These are phyloP conservation scores for Daldinia bambusicola DNA, from an alignment of 495 filamentous ascomycete species.

Conservation along the genomic window DNA sequence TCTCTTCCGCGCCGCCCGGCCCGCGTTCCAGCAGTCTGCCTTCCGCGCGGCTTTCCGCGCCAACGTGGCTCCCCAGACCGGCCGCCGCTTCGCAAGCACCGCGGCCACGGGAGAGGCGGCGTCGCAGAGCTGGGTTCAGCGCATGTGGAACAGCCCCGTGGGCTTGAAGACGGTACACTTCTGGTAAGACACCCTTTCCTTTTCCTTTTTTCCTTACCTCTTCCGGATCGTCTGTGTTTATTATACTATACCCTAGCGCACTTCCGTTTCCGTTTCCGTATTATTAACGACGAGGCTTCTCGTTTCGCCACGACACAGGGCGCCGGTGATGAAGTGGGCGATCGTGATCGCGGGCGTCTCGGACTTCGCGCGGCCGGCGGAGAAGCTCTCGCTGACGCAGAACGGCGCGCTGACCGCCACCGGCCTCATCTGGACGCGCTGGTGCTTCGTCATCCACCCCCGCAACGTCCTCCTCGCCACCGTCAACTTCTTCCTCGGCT, in stretches of 20 bases:
- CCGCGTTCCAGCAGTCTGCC: slow-evolving; percentile 53
- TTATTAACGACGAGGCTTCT: not conserved
- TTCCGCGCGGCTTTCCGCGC: slow-evolving; percentile 60
- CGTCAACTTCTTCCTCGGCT: slow-evolving; percentile 97
- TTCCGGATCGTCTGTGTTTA: not conserved
- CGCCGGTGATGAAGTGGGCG: slow-evolving; percentile 97
- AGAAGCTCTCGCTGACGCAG: slow-evolving; percentile 90
- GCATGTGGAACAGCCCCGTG: slow-evolving; percentile 85
- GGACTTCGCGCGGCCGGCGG: slow-evolving; percentile 91
- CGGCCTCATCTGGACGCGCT: slow-evolving; percentile 97
- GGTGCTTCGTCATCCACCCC: slow-evolving; percentile 97
- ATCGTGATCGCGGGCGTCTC: slow-evolving; percentile 91
- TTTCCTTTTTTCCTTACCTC: not conserved
- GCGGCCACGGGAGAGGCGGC: slow-evolving; percentile 53
- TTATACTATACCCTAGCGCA: slow-evolving; percentile 13
- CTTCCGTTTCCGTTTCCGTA: no score
- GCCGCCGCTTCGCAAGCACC: slow-evolving; percentile 74
- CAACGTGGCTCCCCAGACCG: slow-evolving; percentile 60
- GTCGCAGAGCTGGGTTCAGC: slow-evolving; percentile 70
- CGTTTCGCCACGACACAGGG: slow-evolving; percentile 63
- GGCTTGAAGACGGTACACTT: slow-evolving; percentile 98
- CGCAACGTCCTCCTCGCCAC: slow-evolving; percentile 89
- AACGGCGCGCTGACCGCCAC: slow-evolving; percentile 88
- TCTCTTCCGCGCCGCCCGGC: slow-evolving; percentile 63
- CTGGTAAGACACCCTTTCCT: slow-evolving; percentile 67